Base-by-base conservation (phyloP, 331 rosid genomes). In the Erythrophleum ivorense region DNA sequence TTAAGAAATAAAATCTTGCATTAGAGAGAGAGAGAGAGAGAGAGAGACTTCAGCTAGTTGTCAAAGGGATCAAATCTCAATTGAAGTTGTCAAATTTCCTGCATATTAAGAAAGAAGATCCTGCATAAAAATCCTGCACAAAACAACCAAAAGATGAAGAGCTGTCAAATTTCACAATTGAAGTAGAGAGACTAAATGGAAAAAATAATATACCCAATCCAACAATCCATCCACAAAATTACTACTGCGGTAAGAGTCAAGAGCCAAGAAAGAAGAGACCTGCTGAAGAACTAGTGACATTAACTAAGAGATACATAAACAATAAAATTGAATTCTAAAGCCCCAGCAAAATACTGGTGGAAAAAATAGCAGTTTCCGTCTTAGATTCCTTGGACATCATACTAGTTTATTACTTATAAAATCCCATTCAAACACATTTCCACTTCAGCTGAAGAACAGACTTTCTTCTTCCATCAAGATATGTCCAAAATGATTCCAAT, bases 221-320 rank as follows among this genome's bases (percentile, higher is more conserved):
- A 67, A 91, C 60, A 76, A 90, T 91, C 97, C 98, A 96, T 94
- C 43, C 83, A 75, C 87, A 91, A 83, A 79, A 82, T 65, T 80
- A 88, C 89, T 79, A 81, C 82, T 83, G 49, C 29, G 1, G 29
- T 0, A 49, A 80, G 82, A 77, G 79, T 21, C 46, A 59, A 67
- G 7, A n/a, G 40, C 50, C 18, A 64, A 63, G 8, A 65, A 45
- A 78, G 71, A 71, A 60, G 65, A 1, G 48, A 58, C 58, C 67
- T 0, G 45, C 16, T 45, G 50, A 38, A 66, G 41, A 73, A 73
- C 34, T 19, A 48, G 31, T 13, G 18, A 19, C 38, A 59, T 41
- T 53, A 48, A 73, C 48, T 7, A 45, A 18, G 38, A 71, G 60
- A 71, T 7, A 48, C n/a, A 49, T 3, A 29, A 59, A 49, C 54